Conservation (phyloP, 352 stramenopile species). For the Thalassiosira hispida region DNA sequence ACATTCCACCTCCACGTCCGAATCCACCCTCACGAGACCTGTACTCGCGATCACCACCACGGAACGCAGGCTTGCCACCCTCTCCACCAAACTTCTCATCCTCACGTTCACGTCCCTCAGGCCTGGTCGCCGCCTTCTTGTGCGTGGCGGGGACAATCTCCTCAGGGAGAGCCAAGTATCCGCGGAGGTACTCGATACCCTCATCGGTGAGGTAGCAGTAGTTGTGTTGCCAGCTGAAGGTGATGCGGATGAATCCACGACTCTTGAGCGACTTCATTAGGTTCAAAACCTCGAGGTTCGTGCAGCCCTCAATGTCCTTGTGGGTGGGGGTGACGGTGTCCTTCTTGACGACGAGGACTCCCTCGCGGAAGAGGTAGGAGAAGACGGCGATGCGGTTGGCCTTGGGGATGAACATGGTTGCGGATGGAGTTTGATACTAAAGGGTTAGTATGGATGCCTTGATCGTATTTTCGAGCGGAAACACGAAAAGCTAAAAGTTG, state of each 20-base stretch:
- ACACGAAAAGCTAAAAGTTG: conserved; percentile 49
- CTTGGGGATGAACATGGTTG: conserved; percentile 93
- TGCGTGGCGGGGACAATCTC: conserved; percentile 99
- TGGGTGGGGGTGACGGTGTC: conserved; percentile 87
- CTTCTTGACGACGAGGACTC: conserved; percentile 89
- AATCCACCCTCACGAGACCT: conserved; percentile 72
- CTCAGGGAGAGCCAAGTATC: conserved; percentile 96
- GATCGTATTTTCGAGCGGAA: conserved; percentile 55
- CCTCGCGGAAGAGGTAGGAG: conserved; percentile 94
- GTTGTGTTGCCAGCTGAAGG: conserved; percentile 99
- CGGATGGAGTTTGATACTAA: conserved; percentile 1
- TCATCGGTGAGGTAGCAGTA: conserved; percentile 99
- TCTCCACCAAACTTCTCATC: conserved; percentile 75
- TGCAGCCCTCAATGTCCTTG: conserved; percentile 95
- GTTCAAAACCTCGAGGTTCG: conserved; percentile 94
- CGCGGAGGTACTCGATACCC: conserved; percentile 98
- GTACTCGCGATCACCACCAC: conserved; percentile 68
- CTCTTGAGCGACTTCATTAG: conserved; percentile 97
- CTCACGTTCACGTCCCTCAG: conserved; percentile 80
- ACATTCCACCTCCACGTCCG: conserved; percentile 73
- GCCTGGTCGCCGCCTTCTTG: conserved; percentile 91
- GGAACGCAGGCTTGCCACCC: conserved; percentile 71
- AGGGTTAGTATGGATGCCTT: conserved; percentile 7
- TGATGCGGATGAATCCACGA: conserved; percentile 96
- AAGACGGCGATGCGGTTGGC: conserved; percentile 99